Percentiles rank a stretch among this genome's conserved stretches.
Conservation (phyloP, 441 rosid genomes). For the Eruca vesicaria region DNA sequence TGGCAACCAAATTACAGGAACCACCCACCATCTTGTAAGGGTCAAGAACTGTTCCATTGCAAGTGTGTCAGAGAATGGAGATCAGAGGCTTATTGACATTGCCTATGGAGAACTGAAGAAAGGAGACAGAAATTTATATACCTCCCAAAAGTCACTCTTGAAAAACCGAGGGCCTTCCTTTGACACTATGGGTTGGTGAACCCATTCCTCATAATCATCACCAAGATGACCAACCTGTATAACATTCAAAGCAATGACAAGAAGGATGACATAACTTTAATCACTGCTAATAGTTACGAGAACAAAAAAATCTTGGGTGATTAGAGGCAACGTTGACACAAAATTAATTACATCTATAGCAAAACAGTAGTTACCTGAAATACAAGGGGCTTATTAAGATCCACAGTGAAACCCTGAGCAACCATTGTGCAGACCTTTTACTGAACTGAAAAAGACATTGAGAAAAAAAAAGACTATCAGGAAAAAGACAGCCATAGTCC, state of each 20-base stretch:
- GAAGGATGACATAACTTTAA: neutral
- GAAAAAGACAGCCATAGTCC: neutral
- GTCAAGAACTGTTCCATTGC: slow-evolving; percentile 71
- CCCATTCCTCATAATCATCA: slow-evolving; percentile 92
- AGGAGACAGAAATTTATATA: slow-evolving; percentile 23
- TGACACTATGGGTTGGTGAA: slow-evolving; percentile 93
- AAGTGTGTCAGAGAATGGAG: slow-evolving; percentile 18
- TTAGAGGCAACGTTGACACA: neutral
- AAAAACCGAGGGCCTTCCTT: slow-evolving; percentile 96
- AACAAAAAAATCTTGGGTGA: neutral
- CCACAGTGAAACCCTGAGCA: slow-evolving; percentile 74
- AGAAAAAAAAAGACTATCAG: neutral
- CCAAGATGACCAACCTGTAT: slow-evolving; percentile 93
- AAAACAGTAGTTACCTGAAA: slow-evolving; percentile 65
- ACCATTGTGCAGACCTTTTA: slow-evolving; percentile 59
- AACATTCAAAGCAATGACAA: slow-evolving; percentile 26
- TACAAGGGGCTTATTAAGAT: slow-evolving; percentile 86
- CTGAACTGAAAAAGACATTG: neutral
- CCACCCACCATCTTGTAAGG: slow-evolving; percentile 90
- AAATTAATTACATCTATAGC: too few relatives aligned
- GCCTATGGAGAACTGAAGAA: neutral
- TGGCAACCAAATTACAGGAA: slow-evolving; percentile 92
- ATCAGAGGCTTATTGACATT: neutral
- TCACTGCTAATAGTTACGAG: neutral
- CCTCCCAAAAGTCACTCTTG: slow-evolving; percentile 85